Conservation (phyloP, 2,329 filamentous ascomycete genomes). For the Colletotrichum sp. region DNA sequence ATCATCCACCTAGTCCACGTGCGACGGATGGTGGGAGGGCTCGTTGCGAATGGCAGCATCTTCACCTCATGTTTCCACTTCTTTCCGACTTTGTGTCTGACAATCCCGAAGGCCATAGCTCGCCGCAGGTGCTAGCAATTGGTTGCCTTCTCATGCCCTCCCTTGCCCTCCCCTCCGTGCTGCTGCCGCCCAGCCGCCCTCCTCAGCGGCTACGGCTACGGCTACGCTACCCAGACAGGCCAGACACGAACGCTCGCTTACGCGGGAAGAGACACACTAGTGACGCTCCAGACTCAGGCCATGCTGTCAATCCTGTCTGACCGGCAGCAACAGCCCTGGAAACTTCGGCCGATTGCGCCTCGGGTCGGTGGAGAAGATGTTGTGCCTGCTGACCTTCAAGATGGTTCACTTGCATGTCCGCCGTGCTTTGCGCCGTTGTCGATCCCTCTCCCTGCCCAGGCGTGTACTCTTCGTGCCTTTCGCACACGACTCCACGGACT, state of each 20-base stretch:
- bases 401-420: background rate
- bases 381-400: background rate
- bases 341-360: background rate
- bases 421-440: background rate
- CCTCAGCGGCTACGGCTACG: background rate
- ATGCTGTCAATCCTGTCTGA: background rate
- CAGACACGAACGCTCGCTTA: background rate
- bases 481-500: background rate
- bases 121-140: background rate
- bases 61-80: background rate
- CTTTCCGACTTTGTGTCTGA: background rate
- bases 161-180: background rate
- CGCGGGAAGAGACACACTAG: background rate
- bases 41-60: background rate
- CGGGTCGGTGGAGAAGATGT: background rate
- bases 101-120: background rate
- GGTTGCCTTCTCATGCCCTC: background rate
- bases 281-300: background rate
- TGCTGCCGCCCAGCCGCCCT: background rate
- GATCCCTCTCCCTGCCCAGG: background rate
- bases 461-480: background rate
- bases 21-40: background rate
- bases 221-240: background rate
- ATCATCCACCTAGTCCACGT: background rate
- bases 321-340: background rate